These are phyloP conservation scores for Mycena sanguinolenta DNA, from an alignment of 768 basidiomycete genomes.

Conservation along the genomic window DNA sequence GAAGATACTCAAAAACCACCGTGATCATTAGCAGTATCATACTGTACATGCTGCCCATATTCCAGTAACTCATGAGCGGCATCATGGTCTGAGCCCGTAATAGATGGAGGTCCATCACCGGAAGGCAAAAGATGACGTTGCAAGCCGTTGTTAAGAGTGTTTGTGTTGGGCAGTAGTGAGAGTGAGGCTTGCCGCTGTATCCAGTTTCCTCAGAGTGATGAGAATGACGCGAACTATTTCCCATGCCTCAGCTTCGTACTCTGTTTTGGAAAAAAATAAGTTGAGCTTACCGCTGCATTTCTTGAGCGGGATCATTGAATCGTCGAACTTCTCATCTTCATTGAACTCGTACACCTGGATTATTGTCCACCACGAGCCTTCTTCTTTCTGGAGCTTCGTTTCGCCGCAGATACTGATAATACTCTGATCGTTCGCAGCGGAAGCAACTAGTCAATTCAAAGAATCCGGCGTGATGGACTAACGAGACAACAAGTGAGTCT, in stretches of 20 bases:
- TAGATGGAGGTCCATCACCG: slow-evolving; percentile 73
- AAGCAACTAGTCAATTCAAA: slow-evolving; percentile 92
- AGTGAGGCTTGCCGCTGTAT: slow-evolving; percentile 72
- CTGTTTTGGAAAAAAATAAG: slow-evolving; percentile 54
- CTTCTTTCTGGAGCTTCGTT: slow-evolving; percentile 94
- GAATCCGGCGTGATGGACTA: slow-evolving; percentile 92
- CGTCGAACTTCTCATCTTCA: slow-evolving; percentile 96
- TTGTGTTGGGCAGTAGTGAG: no score
- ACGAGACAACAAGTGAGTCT: slow-evolving; percentile 6
- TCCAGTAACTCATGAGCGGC: slow-evolving; percentile 73
- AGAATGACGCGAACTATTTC: slow-evolving; percentile 81
- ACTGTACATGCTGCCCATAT: slow-evolving; percentile 81
- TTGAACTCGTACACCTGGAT: slow-evolving; percentile 97
- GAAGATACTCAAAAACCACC: no score
- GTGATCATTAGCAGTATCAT: no score
- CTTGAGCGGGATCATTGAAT: slow-evolving; percentile 98
- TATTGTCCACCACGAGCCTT: slow-evolving; percentile 98
- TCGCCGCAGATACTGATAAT: slow-evolving; percentile 97
- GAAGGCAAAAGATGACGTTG: slow-evolving; percentile 76
- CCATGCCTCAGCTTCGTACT: slow-evolving; percentile 96
- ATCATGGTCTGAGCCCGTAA: slow-evolving; percentile 80
- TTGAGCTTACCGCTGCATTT: slow-evolving; percentile 92
- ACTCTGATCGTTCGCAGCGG: slow-evolving; percentile 85
- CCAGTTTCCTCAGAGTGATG: slow-evolving; percentile 86
- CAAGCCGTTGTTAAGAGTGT: slow-evolving; percentile 70